These are phyloP conservation scores for Lactarius hengduanensis DNA, from an alignment of 768 basidiomycete genomes.

Conservation along the genomic window DNA sequence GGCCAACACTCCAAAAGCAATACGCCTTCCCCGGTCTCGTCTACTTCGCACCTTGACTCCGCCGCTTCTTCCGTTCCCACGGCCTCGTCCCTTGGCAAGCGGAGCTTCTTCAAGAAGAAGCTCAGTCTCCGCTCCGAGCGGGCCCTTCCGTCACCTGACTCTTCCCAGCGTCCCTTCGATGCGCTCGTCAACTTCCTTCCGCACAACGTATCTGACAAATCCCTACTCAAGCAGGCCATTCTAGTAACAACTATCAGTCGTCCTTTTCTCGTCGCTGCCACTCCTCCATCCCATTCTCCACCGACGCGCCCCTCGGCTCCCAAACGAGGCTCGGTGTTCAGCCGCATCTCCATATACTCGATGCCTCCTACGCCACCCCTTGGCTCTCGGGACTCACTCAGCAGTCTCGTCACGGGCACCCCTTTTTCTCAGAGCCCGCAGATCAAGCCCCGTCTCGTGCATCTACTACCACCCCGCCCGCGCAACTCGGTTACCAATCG, in stretches of 20 bases:
- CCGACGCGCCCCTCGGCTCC: slow-evolving; percentile 13
- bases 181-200: slow-evolving; percentile 42
- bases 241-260: slow-evolving; percentile 42
- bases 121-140: slow-evolving; percentile 14
- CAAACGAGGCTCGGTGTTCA: slow-evolving; percentile 17
- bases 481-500: slow-evolving; percentile 33
- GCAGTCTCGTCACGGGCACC: slow-evolving; percentile 2
- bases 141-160: slow-evolving; percentile 33
- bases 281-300: slow-evolving; percentile 17
- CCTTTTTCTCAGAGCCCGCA: slow-evolving; percentile 13
- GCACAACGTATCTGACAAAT: slow-evolving; percentile 33
- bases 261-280: slow-evolving; percentile 36
- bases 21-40: slow-evolving; percentile 9
- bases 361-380: slow-evolving; percentile 30
- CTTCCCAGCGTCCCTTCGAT: slow-evolving; percentile 40
- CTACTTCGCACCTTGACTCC: neutral
- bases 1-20: slow-evolving; percentile 9
- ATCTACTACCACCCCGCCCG: slow-evolving; percentile 34
- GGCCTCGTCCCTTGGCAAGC: slow-evolving; percentile 2
- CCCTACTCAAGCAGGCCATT: slow-evolving; percentile 41
- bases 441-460: slow-evolving; percentile 34
- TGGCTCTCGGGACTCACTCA: slow-evolving; percentile 29
- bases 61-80: neutral
- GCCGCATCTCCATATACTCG: slow-evolving; percentile 26
- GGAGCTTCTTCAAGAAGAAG: slow-evolving; percentile 10